Evolutionary conservation across 495 filamentous ascomycete genomes (phyloP).

Genomic region (Lepraria neglecta): DNA sequence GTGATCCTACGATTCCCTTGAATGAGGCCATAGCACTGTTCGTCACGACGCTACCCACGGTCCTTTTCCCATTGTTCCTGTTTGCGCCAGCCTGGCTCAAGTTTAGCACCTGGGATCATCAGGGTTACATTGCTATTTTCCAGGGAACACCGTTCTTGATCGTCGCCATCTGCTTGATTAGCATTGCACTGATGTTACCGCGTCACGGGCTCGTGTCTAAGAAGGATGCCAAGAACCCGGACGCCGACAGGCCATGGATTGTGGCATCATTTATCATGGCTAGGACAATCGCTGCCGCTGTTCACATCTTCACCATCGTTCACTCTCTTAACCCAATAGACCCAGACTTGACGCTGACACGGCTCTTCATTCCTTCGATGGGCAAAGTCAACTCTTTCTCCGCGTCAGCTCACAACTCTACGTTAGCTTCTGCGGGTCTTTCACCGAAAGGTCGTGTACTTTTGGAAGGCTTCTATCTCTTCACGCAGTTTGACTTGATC

Average conservation of each 20-base stretch:
- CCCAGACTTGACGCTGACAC: constrained; percentile 2
- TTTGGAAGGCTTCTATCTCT: constrained; percentile 5
- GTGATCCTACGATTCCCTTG: constrained; percentile 5
- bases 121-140: constrained; percentile 8
- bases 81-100: constrained; percentile 5
- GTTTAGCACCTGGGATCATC: constrained; percentile 3
- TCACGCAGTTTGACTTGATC: constrained; percentile 4
- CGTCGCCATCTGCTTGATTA: constrained; percentile 5
- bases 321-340: constrained; percentile 1
- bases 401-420: constrained; percentile 5
- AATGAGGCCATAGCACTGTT: constrained; percentile 2
- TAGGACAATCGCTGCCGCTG: constrained; percentile 5
- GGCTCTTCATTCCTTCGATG: constrained; percentile 4
- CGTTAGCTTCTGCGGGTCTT: constrained; percentile 2
- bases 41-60: constrained; percentile 1
- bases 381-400: constrained; percentile 5
- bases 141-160: constrained; percentile 1
- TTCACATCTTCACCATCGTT: constrained; percentile 3
- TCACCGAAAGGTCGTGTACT: constrained; percentile 1
- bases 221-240: constrained; percentile 1
- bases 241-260: constrained; percentile 2
- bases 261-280: constrained; percentile 6
- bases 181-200: constrained; percentile 3
- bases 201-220: constrained; percentile 5
- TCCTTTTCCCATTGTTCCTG: constrained; percentile 2